A percentile compares a stretch with the other conserved stretches of the same genome.
phyloP scores from a whole-genome alignment of 139 green algal species.

The Chlorella sp. region DNA sequence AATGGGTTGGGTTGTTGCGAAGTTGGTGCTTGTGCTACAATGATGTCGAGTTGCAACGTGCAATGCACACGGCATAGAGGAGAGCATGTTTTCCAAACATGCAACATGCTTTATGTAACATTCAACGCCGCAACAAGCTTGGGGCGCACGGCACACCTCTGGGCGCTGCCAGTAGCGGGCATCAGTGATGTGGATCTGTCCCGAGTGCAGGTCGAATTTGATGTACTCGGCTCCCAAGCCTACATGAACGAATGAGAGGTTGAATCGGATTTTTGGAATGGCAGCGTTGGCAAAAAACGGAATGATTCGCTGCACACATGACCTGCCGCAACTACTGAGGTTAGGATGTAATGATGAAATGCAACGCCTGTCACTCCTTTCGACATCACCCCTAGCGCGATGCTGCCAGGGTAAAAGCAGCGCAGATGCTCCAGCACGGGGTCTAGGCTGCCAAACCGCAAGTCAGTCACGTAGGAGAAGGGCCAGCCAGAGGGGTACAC shows the following conservation, averaged over 20 bases:
- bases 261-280: too few relatives aligned
- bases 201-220: conserved; percentile 38
- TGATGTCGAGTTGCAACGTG: neutral
- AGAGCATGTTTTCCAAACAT: neutral
- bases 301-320: too few relatives aligned
- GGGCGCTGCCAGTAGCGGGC: conserved; percentile 70
- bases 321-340: too few relatives aligned
- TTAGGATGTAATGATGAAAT: neutral
- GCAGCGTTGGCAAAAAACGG: too few relatives aligned
- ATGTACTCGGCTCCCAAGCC: conserved; percentile 68
- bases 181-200: conserved; percentile 45
- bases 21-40: too few relatives aligned
- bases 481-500: neutral
- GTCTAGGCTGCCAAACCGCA: neutral
- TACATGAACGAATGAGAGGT: neutral
- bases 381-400: conserved; percentile 63
- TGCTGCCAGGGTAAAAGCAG: conserved; percentile 69
- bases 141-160: conserved; percentile 54
- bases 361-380: conserved; percentile 40
- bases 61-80: neutral
- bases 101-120: neutral
- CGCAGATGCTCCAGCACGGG: conserved; percentile 70
- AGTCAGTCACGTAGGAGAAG: conserved; percentile 5
- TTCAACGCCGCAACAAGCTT: too few relatives aligned
- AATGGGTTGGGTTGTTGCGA: too few relatives aligned